Evolutionary conservation across 495 filamentous ascomycete species (phyloP), one percentile per base, ranked within the genome.

Genomic region (Lasiosphaeria miniovina): DNA sequence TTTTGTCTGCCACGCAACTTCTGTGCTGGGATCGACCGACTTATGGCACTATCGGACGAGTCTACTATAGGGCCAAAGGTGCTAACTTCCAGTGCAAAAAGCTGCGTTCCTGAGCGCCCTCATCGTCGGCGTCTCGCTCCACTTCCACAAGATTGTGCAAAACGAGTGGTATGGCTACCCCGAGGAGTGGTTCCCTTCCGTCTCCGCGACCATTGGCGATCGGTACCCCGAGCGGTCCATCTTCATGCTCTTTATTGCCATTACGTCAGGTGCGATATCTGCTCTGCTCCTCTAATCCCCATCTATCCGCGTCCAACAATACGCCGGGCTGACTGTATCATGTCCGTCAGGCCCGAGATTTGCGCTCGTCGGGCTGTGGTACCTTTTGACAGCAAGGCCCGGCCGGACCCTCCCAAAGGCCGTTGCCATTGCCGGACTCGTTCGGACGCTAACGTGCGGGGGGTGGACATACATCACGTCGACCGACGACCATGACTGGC

Each of bases 391-490:
- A 24, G 83, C 88, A 51, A 85, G 84, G 61, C 86, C 88, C 11
- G 88, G 89, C 68, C 84, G 81, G 36, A 79, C 77, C 31, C 81
- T 96, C 35, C 90, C 95, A 1, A 94, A 94, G 71, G 83, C 93
- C 59, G 80, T 98, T 52, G 89, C 89, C 14, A 82, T 85, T 17
- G 84, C 88, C 32, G 95, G 95, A 52, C 45, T 97, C 49, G 89
- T 96, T 67, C 85, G 95, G 62, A 96, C 93, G 4, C 73, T 99
- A 59, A 95, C 92, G 3, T 99, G 95, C 68, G 95, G 93, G 54
- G 95, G 95, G 41, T 99, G 95, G 95, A 97, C 96, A 40, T 99
- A 98, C 71, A 88, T 99, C 52, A 99, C 95, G 24, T 97, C 93
- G 43, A 98, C 95, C 9, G 95, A 99, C 73, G 91, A 98, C 71